These are phyloP conservation scores for Talaromyces sp. DNA, from an alignment of 2,329 filamentous ascomycete genomes.

Conservation along the genomic window DNA sequence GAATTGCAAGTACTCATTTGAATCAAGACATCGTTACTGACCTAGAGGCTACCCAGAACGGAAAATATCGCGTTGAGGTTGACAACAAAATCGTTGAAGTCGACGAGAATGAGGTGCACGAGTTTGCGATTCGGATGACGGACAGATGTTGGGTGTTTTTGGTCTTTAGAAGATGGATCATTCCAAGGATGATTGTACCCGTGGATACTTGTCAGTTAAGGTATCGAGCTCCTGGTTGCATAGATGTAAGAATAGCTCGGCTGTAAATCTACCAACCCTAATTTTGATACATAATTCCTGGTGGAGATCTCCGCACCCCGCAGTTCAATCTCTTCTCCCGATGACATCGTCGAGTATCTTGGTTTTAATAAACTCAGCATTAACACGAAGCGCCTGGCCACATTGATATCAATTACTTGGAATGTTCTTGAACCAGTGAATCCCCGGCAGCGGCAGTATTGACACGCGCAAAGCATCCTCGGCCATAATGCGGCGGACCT, in stretches of 20 bases:
- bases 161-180: not conserved
- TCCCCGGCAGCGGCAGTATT: not conserved
- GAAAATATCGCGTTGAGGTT: not conserved
- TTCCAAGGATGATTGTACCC: too few species aligned
- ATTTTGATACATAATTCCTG: not conserved
- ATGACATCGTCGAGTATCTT: not conserved
- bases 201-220: not conserved
- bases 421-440: not conserved
- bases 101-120: not conserved
- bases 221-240: not conserved
- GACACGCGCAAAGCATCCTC: not conserved
- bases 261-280: not conserved
- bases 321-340: not conserved
- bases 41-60: not conserved
- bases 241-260: not conserved
- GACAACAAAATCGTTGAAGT: not conserved
- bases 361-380: not conserved
- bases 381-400: not conserved
- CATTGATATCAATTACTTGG: not conserved
- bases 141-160: not conserved
- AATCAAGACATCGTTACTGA: not conserved
- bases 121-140: not conserved
- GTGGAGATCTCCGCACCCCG: constrained; percentile 16
- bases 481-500: not conserved
- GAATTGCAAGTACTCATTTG: too few species aligned